Conservation (phyloP, 1,139 yeast species). For the Pichia sp. region DNA sequence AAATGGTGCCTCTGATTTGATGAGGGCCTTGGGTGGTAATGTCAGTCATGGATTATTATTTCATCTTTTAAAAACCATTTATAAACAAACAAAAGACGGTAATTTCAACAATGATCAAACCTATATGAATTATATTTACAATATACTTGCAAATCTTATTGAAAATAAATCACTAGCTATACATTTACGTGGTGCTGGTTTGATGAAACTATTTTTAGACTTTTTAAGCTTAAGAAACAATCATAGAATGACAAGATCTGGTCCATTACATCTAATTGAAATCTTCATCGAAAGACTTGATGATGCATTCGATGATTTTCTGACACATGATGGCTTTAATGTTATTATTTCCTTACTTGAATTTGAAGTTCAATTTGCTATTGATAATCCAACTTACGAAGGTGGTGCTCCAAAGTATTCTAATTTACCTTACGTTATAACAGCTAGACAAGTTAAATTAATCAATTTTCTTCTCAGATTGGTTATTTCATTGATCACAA, state of each 20-base stretch:
- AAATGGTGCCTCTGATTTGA: conserved; percentile 69
- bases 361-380: conserved; percentile 61
- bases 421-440: conserved; percentile 49
- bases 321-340: conserved; percentile 59
- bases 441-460: conserved; percentile 59
- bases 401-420: conserved; percentile 47
- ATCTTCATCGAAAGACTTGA: conserved; percentile 43
- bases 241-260: conserved; percentile 54
- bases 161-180: conserved; percentile 46
- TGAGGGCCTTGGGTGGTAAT: conserved; percentile 82
- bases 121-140: conserved; percentile 50
- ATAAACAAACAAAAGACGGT: conserved; percentile 40
- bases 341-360: conserved; percentile 54
- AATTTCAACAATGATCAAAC: conserved; percentile 37
- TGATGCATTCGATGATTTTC: conserved; percentile 52
- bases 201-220: conserved; percentile 58
- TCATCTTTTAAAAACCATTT: conserved; percentile 60
- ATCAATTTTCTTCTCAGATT: conserved; percentile 52
- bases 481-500: conserved; percentile 56
- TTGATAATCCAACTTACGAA: conserved; percentile 47
- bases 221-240: conserved; percentile 49
- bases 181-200: conserved; percentile 60
- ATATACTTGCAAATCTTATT: conserved; percentile 51
- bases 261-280: conserved; percentile 58
- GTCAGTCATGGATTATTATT: conserved; percentile 79